Evolutionary conservation across 1,139 yeast genomes (phyloP), one percentile per base, ranked within the genome.

Genomic region (Candida glucosophila): DNA sequence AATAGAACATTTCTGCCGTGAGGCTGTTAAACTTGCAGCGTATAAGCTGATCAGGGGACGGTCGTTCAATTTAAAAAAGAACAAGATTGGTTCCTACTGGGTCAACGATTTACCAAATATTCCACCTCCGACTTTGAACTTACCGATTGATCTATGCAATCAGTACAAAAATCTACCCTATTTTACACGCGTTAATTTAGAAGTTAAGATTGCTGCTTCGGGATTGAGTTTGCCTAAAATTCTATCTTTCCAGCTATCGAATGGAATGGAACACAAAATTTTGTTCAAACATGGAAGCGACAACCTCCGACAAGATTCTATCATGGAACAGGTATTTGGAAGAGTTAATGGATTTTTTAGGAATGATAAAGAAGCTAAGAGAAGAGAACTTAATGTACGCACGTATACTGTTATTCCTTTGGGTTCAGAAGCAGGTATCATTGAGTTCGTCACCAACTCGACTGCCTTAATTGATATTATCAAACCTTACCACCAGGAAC

Each of bases 261-360:
- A 73, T 42, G 97, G 96, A 0, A 38, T 49, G 0, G 42, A 35
- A 0, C 77, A 72, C 32, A 71, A 60, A 30, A 65, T 78, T 44
- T 56, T 90, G 12, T 58, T 86, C 38, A 92, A 92, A 44, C 82
- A 85, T 15, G 88, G 94, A 4, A 70, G 83, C 5, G 98, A 92
- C 52, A 98, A 92, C 51, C 55, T 90, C 29, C 60, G 98, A 29
- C 98, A 92, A 50, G 99, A 92, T 52, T 82, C 94, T 0, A 83
- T 90, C 33, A 92, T 92, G 98, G 94, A 88, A 47, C 98, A 90
- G 46, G 97, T 90, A 1, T 92, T 92, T 49, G 79, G 67, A 15
- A 83, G 86, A 45, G 95, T 86, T 12, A 85, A 88, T 43, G 55
- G 60, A n/a, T 68, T 88, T 22, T 66, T 90, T 33, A 49, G 42